Conservation (phyloP, 495 filamentous ascomycete genomes). For the Penicillium canescens region DNA sequence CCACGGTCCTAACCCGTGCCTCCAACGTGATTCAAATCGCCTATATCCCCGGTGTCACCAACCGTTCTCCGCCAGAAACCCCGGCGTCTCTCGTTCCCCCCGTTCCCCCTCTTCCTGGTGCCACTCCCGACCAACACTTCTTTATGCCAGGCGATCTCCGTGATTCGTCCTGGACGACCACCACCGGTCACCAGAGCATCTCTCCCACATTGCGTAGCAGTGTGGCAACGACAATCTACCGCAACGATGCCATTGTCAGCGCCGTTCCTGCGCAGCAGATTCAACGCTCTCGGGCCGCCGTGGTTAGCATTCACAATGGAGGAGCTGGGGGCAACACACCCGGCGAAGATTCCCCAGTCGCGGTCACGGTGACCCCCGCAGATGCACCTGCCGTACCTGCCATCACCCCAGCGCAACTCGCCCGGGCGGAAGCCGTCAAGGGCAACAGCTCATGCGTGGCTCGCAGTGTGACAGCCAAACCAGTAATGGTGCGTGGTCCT, state of each 20-base stretch:
- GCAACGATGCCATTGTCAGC: slow-evolving; percentile 80
- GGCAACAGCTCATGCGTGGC: slow-evolving; percentile 46
- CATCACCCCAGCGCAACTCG: slow-evolving; percentile 50
- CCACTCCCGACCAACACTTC: slow-evolving; percentile 79
- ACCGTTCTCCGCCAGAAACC: slow-evolving; percentile 79
- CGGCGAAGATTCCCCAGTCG: slow-evolving; percentile 3
- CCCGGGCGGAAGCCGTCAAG: slow-evolving; percentile 41
- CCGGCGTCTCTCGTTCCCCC: slow-evolving; percentile 85
- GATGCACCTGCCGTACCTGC: slow-evolving; percentile 53
- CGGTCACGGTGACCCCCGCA: slow-evolving; percentile 34
- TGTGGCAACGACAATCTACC: slow-evolving; percentile 90
- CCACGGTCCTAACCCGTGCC: slow-evolving; percentile 90
- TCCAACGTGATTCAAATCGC: slow-evolving; percentile 99
- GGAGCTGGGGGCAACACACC: slow-evolving; percentile 19
- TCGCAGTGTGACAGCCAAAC: slow-evolving; percentile 43
- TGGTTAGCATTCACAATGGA: slow-evolving; percentile 77
- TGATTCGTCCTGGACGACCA: slow-evolving; percentile 78
- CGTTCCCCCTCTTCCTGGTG: slow-evolving; percentile 85
- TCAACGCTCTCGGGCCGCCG: slow-evolving; percentile 79
- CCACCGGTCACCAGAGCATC: slow-evolving; percentile 64
- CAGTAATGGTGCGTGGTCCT: slow-evolving; percentile 43
- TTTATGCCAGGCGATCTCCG: slow-evolving; percentile 92
- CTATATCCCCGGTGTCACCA: slow-evolving; percentile 97
- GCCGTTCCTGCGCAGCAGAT: slow-evolving; percentile 81
- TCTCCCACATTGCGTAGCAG: slow-evolving; percentile 67